Base-by-base conservation (phyloP, 192 early-diverging fungal genomes). In the Backusella mclennaniae region DNA sequence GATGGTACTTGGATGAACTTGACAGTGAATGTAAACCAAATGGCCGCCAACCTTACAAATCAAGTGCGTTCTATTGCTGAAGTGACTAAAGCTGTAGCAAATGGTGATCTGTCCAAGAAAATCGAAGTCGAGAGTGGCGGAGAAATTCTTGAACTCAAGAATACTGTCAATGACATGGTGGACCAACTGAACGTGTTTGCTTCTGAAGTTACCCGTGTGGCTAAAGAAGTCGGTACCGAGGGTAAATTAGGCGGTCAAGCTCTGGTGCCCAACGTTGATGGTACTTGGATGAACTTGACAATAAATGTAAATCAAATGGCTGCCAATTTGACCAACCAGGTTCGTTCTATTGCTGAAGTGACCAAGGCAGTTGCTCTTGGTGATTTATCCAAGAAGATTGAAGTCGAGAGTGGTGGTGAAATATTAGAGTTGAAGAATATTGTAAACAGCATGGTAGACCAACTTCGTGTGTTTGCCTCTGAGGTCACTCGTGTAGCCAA, bases 211-310 rank as follows among this genome's bases (percentile, higher is more conserved):
- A 87, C 86, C 29, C 84, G 87, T 66, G 91, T 92, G 6, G 88
- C 91, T 3, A 81, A 84, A 14, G 89, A 90, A 76, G 91, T 92
- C 17, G 91, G 91, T 52, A 91, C 86, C 0, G 90, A 93, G 63
- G 94, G 94, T 44, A 92, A 91, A 69, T 84, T 95, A 29, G 94
- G 94, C 66, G 94, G 87, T 35, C 91, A 94, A 74, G 93, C 92
- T 0, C 80, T 89, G 29, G 94, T 95, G 0, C 77, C 79, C 0
- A 92, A 89, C 71, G 92, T 93, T 0, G 90, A 88, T 29, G 94
- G 94, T 36, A 88, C 88, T 0, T 95, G 94, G 94, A 89, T 88
- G 66, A 90, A 94, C 29, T 79, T 93, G 9, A 93, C 92, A 1
- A 82, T 85, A 35, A 93, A 92, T 72, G 93, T 91, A 77, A 91